phyloP scores from a whole-genome alignment of 331 rosid species.

The Erythrophleum ivorense region DNA sequence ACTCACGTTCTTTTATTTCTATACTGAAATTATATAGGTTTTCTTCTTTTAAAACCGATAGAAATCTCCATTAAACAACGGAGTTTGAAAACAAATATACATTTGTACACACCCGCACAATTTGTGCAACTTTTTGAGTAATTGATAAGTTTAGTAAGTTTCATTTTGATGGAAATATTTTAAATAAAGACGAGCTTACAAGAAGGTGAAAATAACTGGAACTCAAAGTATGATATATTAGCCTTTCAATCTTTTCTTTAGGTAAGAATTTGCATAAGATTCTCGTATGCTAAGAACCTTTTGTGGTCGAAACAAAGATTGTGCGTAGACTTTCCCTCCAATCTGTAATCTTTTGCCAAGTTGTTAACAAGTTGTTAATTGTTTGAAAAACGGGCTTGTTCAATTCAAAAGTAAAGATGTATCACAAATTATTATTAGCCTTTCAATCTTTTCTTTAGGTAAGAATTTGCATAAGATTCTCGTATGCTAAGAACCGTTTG shows the following conservation, averaged over 20 bases:
- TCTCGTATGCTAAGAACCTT: slow-evolving; percentile 23
- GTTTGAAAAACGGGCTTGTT: neutral
- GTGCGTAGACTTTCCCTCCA: neutral
- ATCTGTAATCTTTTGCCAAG: slow-evolving; percentile 8
- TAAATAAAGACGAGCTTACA: neutral
- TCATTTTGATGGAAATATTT: neutral
- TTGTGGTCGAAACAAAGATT: slow-evolving; percentile 40
- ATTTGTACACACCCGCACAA: neutral
- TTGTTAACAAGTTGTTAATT: neutral
- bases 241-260: neutral
- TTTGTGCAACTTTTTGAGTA: neutral
- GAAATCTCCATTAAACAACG: neutral
- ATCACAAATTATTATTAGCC: neutral
- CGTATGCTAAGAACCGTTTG: slow-evolving; percentile 14
- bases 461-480: slow-evolving; percentile 40
- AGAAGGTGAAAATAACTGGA: slow-evolving; percentile 16
- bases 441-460: slow-evolving; percentile 1
- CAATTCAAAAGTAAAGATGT: neutral
- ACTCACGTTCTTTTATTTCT: too few relatives aligned
- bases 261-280: slow-evolving; percentile 35
- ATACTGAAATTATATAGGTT: too few relatives aligned
- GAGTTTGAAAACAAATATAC: neutral
- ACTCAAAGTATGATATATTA: neutral
- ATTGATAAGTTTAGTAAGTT: neutral
- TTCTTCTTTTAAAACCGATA: too few relatives aligned